Evolutionary conservation across 768 basidiomycete species (phyloP).

Genomic region (Rhodosporidiobolus sp.): DNA sequence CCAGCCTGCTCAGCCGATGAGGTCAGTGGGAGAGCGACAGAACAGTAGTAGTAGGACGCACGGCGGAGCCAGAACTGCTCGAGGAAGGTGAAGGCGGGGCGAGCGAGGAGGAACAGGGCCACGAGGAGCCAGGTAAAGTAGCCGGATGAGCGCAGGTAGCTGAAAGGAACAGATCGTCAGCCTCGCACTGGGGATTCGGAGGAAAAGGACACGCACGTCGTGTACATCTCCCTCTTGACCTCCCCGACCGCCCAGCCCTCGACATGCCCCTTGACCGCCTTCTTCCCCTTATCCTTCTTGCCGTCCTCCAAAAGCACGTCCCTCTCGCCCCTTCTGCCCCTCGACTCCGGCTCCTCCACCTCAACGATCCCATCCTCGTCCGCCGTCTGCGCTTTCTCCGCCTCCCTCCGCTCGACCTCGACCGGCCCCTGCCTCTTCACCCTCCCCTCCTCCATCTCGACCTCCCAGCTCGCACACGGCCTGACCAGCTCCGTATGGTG

Average conservation of each 20-base stretch:
- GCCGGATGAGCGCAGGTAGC: slow-evolving; percentile 18
- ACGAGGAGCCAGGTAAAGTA: slow-evolving; percentile 16
- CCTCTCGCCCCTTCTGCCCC: neutral
- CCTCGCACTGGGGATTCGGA: too few species aligned
- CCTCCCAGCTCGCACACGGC: slow-evolving; percentile 57
- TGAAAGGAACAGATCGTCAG: neutral
- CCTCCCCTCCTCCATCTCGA: slow-evolving; percentile 27
- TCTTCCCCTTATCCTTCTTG: neutral
- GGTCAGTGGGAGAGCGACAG: neutral
- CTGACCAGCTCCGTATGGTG: slow-evolving; percentile 88
- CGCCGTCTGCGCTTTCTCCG: too few species aligned
- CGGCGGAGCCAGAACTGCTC: slow-evolving; percentile 35
- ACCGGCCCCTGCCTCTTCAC: slow-evolving; percentile 4
- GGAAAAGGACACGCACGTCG: neutral
- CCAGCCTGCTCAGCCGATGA: too few species aligned
- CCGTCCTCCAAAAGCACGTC: too few species aligned
- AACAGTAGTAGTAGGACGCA: neutral
- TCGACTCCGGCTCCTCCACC: neutral
- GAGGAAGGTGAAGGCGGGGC: slow-evolving; percentile 14
- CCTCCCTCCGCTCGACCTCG: neutral
- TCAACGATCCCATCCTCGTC: neutral
- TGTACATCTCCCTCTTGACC: slow-evolving; percentile 27
- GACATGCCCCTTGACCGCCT: neutral
- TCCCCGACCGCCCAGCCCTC: slow-evolving; percentile 25
- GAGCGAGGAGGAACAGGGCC: slow-evolving; percentile 3